Evolutionary conservation across 305 asterid genomes (phyloP), one percentile per base, ranked within the genome.

Genomic region (Fraxinus velutina): DNA sequence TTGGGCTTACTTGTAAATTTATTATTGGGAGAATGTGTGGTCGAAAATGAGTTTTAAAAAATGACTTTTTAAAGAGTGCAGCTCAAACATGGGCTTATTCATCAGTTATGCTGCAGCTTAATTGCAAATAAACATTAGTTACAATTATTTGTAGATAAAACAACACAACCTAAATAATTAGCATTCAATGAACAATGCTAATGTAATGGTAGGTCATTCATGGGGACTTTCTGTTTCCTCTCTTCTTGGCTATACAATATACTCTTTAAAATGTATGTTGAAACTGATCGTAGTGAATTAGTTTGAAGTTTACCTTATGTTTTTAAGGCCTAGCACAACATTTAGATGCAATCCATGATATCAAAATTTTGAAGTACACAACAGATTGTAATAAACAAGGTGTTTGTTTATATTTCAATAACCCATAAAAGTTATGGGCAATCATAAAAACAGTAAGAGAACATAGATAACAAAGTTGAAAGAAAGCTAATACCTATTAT

Each of bases 401-500:
- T 10, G 33, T 5, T 2, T 22, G 75, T 71, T 44, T 39, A 47
- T 36, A 83, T n/a, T 73, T 27, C 75, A 78, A 21, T 73, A 37
- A 73, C 27, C 13, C 9, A 50, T 29, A 15, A 7, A 76, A 30
- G 83, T 77, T 44, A n/a, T 9, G 36, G 36, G 62, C 62, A 75
- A 76, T 68, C 29, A 68, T 44, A 75, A 29, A 39, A 68, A 21
- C 24, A 76, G 73, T 17, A 78, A 15, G 52, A 66, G 10, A 17
- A 42, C 27, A 15, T 42, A 79, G 50, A 84, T 77, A 70, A 70
- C 60, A 33, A 70, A 29, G 76, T 71, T 72, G 73, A 70, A 81
- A 73, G 29, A 80, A 72, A 85, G 47, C 64, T 62, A 44, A 83
- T 81, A 95, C 98, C 96, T 95, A 82, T 92, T 90, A 89, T 95